phyloP scores from a whole-genome alignment of 257 asterid genomes.

The Penstemon newberryi region DNA sequence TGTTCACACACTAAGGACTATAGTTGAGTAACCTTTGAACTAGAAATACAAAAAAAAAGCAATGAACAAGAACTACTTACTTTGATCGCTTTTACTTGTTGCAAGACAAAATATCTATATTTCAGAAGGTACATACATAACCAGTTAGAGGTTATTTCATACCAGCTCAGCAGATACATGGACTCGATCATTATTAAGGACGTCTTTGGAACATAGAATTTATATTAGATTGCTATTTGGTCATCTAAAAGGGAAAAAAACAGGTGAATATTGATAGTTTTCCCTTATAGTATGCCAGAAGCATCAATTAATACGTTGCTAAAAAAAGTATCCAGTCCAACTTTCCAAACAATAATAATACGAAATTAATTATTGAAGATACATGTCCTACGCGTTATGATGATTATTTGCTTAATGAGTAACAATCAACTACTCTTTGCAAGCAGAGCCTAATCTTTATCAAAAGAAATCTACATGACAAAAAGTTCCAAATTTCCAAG shows the following conservation, averaged over 20 bases:
- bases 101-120: not conserved
- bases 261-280: no score
- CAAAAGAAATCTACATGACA: no score
- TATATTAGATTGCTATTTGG: no score
- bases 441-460: not conserved
- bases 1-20: not conserved
- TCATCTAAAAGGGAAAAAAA: no score
- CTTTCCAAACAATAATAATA: not conserved
- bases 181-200: no score
- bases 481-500: not conserved
- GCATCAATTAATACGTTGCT: not conserved
- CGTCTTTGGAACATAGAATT: no score
- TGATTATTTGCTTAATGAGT: not conserved
- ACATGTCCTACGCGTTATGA: not conserved
- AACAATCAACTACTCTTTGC: not conserved
- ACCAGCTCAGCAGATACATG: no score
- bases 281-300: not conserved
- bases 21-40: not conserved
- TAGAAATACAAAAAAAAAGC: not conserved
- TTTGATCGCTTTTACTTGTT: not conserved
- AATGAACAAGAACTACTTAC: slow-evolving; percentile 8
- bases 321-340: not conserved
- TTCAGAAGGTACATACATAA: no score
- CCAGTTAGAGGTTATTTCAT: no score
- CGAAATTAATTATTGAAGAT: slow-evolving; percentile 5